Percentiles rank a stretch among this genome's conserved stretches.
phyloP scores from a whole-genome alignment of 495 filamentous ascomycete species.

The Podospora bellae-mahoneyi region DNA sequence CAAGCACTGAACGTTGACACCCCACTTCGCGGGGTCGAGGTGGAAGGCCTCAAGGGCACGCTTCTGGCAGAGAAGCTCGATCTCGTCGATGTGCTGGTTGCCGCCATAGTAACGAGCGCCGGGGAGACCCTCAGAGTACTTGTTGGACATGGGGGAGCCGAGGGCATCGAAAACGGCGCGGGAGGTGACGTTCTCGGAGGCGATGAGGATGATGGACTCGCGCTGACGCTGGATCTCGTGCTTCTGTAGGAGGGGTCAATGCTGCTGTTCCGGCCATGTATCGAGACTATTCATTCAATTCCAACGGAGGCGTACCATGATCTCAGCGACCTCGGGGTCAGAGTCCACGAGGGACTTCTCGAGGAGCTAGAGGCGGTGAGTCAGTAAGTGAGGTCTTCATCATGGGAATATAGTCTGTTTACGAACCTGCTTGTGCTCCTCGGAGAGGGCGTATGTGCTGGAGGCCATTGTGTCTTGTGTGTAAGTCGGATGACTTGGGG shows the following conservation, averaged over 20 bases:
- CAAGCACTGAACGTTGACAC: slow-evolving; percentile 97
- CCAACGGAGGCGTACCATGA: slow-evolving; percentile 64
- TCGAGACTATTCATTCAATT: background rate
- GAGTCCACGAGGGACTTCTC: slow-evolving; percentile 77
- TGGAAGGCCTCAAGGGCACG: slow-evolving; percentile 92
- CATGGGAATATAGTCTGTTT: background rate
- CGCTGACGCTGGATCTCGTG: slow-evolving; percentile 95
- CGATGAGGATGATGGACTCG: slow-evolving; percentile 97
- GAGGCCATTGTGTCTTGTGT: slow-evolving; percentile 38
- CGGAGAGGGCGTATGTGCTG: slow-evolving; percentile 74
- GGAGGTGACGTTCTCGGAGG: slow-evolving; percentile 87
- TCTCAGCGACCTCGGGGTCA: slow-evolving; percentile 87
- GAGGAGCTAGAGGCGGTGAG: slow-evolving; percentile 69
- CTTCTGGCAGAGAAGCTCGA: slow-evolving; percentile 93
- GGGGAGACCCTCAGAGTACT: slow-evolving; percentile 98
- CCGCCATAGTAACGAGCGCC: slow-evolving; percentile 99
- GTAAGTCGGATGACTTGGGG: slow-evolving; percentile 13
- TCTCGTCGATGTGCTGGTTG: slow-evolving; percentile 96
- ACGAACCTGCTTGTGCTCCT: slow-evolving; percentile 84
- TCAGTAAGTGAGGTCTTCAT: slow-evolving; percentile 35
- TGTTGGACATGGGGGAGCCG: slow-evolving; percentile 92
- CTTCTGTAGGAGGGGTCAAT: slow-evolving; percentile 52
- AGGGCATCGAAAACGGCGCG: slow-evolving; percentile 86
- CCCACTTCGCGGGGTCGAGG: slow-evolving; percentile 85
- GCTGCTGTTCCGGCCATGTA: background rate